Evolutionary conservation across 768 basidiomycete genomes (phyloP), one percentile per base, ranked within the genome.

Genomic region (Inosperma sp.): DNA sequence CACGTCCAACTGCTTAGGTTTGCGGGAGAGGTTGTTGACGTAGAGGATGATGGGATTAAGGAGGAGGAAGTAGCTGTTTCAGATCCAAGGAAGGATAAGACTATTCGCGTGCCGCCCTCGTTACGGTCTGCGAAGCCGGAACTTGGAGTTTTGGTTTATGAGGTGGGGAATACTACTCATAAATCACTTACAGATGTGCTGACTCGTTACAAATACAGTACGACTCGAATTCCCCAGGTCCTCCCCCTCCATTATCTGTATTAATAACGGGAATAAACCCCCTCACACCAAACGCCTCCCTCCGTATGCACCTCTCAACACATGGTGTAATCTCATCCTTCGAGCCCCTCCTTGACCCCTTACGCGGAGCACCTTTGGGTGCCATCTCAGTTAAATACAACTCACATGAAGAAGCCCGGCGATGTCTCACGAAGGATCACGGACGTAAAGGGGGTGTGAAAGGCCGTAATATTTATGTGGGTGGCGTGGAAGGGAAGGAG

Each of bases 341-440:
- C 51, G 89, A 93, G 51, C 77, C 83, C 9, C 87, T 92, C 59
- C 80, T 87, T 52, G 88, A 95, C 68, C 76, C 78, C 50, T 74
- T 77, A 44, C 90, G 83, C n/a, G 93, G 93, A 3, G 84, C 81
- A 42, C 80, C 85, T 2, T 77, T 96, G 1, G 93, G 94, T 2
- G 79, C 97, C 34, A 80, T 91, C 34, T 81, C 80, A 61, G 77
- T 97, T 55, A 80, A 78, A 56, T 97, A 71, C 61, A 61, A 66
- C 14, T 69, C 77, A 0, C 81, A 84, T 53, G 82, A 83, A 13
- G 84, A 88, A 36, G 93, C 92, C 4, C 75, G 73, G 49, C 61
- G 67, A 37, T 92, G 88, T 52, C 74, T 87, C 19, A 76, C 76
- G 52, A 75, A 72, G 43, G 84, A 84, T 59, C 75, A 91, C 51